Evolutionary conservation across 768 basidiomycete species (phyloP).

Genomic region (Bullera alba): DNA sequence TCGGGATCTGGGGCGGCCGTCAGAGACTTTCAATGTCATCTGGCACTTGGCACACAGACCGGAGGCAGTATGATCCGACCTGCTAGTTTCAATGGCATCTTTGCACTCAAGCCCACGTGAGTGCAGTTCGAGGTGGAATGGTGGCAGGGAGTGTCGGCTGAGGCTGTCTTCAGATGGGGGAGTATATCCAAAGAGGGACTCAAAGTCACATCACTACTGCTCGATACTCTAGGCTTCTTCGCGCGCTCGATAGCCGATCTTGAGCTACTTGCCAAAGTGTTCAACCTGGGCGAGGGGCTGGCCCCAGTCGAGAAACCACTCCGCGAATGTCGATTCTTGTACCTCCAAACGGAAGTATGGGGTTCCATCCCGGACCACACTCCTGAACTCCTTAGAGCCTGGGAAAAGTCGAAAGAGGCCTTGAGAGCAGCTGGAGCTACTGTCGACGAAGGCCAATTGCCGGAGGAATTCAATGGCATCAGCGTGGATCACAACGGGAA

Average conservation of each 20-base stretch:
- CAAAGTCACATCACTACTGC: constrained; percentile 29
- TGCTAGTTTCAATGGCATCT: constrained; percentile 42
- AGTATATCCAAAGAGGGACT: constrained; percentile 39
- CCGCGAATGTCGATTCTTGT: constrained; percentile 26
- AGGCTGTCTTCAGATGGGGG: constrained; percentile 20
- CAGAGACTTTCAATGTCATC: constrained; percentile 37
- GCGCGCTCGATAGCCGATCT: constrained; percentile 37
- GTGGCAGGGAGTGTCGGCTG: not conserved
- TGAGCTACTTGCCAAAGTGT: constrained; percentile 28
- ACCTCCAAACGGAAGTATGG: constrained; percentile 27
- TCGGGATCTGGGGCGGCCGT: constrained; percentile 43
- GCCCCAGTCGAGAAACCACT: constrained; percentile 24
- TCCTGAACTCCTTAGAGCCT: constrained; percentile 12
- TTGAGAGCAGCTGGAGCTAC: constrained; percentile 32
- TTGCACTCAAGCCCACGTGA: constrained; percentile 41
- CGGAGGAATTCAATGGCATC: constrained; percentile 25
- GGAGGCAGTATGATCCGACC: constrained; percentile 39
- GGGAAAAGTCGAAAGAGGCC: constrained; percentile 21
- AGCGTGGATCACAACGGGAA: not conserved
- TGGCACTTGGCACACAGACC: constrained; percentile 37
- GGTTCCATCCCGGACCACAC: constrained; percentile 11
- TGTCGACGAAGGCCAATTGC: constrained; percentile 37
- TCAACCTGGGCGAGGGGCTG: constrained; percentile 24
- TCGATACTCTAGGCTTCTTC: constrained; percentile 44
- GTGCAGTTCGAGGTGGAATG: too few relatives aligned